These are phyloP conservation scores for Pseudogymnoascus sp. DNA, from an alignment of 2,329 filamentous ascomycete genomes.

Conservation along the genomic window DNA sequence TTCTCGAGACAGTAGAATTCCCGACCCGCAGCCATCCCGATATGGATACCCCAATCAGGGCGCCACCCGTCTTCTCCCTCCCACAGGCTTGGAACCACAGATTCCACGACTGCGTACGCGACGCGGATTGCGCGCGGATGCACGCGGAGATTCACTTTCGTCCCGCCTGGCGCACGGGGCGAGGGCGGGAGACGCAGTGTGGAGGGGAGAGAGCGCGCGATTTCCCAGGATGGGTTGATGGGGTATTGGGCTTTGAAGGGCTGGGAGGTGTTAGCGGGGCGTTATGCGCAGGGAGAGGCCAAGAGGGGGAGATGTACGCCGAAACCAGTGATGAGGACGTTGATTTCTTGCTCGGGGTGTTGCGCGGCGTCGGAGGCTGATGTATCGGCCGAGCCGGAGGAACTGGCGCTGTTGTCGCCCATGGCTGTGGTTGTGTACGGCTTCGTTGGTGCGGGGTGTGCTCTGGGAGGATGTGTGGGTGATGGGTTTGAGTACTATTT, in stretches of 20 bases:
- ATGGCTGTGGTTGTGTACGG: background rate
- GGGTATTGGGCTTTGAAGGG: slow-evolving; percentile 67
- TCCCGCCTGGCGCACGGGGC: slow-evolving; percentile 20
- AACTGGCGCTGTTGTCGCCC: background rate
- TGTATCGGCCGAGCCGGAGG: background rate
- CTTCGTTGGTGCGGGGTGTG: background rate
- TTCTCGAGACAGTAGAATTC: slow-evolving; percentile 65
- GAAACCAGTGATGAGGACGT: slow-evolving; percentile 54
- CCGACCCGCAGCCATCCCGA: slow-evolving; percentile 65
- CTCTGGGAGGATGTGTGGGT: background rate
- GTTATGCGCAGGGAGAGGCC: background rate
- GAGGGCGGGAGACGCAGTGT: slow-evolving; percentile 44
- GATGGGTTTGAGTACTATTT: background rate
- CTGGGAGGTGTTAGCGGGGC: slow-evolving; percentile 34
- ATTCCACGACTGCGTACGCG: slow-evolving; percentile 58
- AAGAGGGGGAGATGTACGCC: slow-evolving; percentile 37
- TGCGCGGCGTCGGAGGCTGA: background rate
- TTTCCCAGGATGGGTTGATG: slow-evolving; percentile 74
- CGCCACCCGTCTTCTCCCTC: slow-evolving; percentile 29
- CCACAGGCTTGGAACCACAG: slow-evolving; percentile 52
- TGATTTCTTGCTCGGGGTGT: slow-evolving; percentile 39
- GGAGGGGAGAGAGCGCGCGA: slow-evolving; percentile 59
- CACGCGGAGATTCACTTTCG: slow-evolving; percentile 40
- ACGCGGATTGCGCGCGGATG: slow-evolving; percentile 63
- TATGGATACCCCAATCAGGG: slow-evolving; percentile 64